Evolutionary conservation across 2,329 filamentous ascomycete genomes (phyloP).

Genomic region (Fusarium oxysporum): DNA sequence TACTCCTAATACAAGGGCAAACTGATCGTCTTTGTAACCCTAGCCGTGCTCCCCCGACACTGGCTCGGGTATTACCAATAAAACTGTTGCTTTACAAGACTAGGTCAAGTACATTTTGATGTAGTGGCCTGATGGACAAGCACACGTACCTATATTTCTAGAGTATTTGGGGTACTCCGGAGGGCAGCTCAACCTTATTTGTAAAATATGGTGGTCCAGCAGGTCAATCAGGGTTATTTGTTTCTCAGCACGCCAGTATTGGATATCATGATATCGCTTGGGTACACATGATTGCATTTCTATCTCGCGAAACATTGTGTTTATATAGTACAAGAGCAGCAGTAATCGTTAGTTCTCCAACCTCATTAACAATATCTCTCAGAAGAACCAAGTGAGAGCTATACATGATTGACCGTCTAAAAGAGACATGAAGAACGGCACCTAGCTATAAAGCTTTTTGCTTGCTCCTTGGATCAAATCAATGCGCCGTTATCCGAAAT

Average conservation of each 20-base stretch:
- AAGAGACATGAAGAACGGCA: conserved; percentile 9
- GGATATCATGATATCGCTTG: not conserved
- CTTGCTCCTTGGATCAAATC: conserved; percentile 21
- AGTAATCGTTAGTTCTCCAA: conserved; percentile 2
- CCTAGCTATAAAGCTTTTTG: conserved; percentile 30
- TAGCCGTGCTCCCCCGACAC: conserved; percentile 1
- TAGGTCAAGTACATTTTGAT: not conserved
- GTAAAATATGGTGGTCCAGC: not conserved
- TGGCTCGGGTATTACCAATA: not conserved
- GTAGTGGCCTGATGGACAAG: not conserved
- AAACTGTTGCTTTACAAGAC: not conserved
- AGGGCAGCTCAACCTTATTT: not conserved
- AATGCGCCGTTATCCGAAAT: conserved; percentile 36
- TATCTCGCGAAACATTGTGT: not conserved
- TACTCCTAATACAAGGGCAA: conserved; percentile 1
- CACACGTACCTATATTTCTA: not conserved
- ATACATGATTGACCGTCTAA: conserved; percentile 1
- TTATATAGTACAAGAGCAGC: conserved; percentile 4
- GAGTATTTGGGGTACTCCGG: not conserved
- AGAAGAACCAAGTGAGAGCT: not conserved
- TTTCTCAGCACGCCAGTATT: not conserved
- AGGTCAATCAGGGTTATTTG: not conserved
- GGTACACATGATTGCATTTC: not conserved
- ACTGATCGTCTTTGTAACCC: not conserved
- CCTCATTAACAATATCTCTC: conserved; percentile 6